Percentiles rank a stretch among this genome's conserved stretches.
phyloP scores from a whole-genome alignment of 495 filamentous ascomycete genomes.

The Talaromyces proteolyticus region DNA sequence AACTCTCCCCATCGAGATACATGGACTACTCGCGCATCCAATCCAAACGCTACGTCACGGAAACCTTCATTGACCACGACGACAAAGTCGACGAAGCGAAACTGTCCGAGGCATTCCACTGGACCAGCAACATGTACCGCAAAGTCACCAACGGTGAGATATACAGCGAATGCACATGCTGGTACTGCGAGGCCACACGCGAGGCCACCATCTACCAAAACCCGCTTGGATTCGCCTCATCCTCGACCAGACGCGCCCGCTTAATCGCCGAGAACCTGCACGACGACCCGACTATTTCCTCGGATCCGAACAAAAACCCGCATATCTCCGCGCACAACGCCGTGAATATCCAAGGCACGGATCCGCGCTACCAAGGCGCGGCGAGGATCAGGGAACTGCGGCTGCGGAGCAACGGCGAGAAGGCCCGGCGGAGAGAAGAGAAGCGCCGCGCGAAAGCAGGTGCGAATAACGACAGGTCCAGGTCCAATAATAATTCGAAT shows the following conservation, averaged over 20 bases:
- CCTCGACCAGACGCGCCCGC: constrained; percentile 22
- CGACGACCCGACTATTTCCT: constrained; percentile 47
- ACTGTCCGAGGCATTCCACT: constrained; percentile 61
- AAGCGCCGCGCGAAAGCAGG: constrained; percentile 48
- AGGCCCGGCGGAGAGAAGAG: constrained; percentile 52
- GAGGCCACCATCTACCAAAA: constrained; percentile 47
- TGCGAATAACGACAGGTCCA: constrained; percentile 27
- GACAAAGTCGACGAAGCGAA: constrained; percentile 69
- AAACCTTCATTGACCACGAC: constrained; percentile 72
- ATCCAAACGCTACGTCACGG: background rate
- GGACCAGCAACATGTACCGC: constrained; percentile 68
- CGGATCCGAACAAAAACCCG: constrained; percentile 52
- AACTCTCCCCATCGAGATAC: constrained; percentile 59
- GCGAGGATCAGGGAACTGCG: constrained; percentile 23
- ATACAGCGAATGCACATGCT: constrained; percentile 83
- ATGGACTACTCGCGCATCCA: constrained; percentile 39
- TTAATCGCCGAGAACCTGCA: constrained; percentile 39
- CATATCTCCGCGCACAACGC: constrained; percentile 71
- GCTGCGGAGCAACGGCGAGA: constrained; percentile 57
- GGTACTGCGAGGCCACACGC: constrained; percentile 83
- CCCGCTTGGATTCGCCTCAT: constrained; percentile 19
- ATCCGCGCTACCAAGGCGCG: background rate
- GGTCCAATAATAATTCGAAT: constrained; percentile 17
- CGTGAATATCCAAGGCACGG: constrained; percentile 18
- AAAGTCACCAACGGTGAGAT: constrained; percentile 51